Percentiles rank a stretch among this genome's conserved stretches.
These are phyloP conservation scores for Mortierella sp. DNA, from an alignment of 371 early-diverging fungal species.

Conservation along the genomic window DNA sequence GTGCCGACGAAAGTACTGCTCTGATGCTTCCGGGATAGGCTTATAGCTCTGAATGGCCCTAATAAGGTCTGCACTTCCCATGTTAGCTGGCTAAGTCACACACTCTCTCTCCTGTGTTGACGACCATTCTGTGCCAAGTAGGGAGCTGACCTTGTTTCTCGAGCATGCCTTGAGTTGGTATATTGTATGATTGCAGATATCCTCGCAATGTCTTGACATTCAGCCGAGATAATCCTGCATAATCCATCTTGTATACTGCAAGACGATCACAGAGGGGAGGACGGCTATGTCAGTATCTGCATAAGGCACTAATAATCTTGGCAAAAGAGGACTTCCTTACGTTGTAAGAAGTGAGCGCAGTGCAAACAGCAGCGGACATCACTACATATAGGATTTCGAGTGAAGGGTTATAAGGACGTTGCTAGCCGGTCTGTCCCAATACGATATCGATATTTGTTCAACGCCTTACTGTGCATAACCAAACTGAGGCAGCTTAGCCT, in stretches of 20 bases:
- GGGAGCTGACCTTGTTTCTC: slow-evolving; percentile 50
- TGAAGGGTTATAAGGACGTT: too few relatives aligned
- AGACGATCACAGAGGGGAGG: background rate
- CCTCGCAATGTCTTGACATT: slow-evolving; percentile 51
- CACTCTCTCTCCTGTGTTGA: background rate
- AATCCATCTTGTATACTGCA: slow-evolving; percentile 48
- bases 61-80: slow-evolving; percentile 23
- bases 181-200: slow-evolving; percentile 43
- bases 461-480: slow-evolving; percentile 39
- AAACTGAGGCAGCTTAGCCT: slow-evolving; percentile 44
- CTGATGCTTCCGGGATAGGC: slow-evolving; percentile 51
- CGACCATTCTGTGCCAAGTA: background rate
- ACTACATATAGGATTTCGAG: too few relatives aligned
- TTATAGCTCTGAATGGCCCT: slow-evolving; percentile 41
- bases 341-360: slow-evolving; percentile 50
- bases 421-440: too few relatives aligned
- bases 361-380: slow-evolving; percentile 47
- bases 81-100: background rate
- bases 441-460: too few relatives aligned
- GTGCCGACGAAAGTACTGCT: slow-evolving; percentile 40
- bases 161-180: slow-evolving; percentile 51
- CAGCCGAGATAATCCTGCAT: slow-evolving; percentile 35
- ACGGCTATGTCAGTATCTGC: background rate
- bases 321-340: slow-evolving; percentile 4
- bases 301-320: background rate